Evolutionary conservation across 2,329 filamentous ascomycete species (phyloP), one percentile per base, ranked within the genome.

Genomic region (Colletotrichum scovillei): DNA sequence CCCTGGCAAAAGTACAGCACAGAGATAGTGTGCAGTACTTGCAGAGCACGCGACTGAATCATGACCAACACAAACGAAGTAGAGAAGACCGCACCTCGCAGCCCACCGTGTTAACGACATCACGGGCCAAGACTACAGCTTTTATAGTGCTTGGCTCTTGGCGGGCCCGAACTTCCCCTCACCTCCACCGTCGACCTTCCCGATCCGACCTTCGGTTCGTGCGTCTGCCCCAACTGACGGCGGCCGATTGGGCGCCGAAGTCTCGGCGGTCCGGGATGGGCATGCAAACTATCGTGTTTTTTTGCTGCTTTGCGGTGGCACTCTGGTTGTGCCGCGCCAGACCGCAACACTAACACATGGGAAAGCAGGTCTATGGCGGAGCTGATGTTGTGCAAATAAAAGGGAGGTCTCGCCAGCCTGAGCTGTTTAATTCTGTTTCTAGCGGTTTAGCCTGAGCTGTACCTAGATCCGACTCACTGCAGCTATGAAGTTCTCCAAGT

Each of bases 401-500:
- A 63, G 2, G 42, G 16, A n/a, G 11, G 5, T n/a, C 6, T 1
- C 9, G 19, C 9, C 24, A 1, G 35, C 24, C 19, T 22, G n/a
- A n/a, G 9, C 14, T 38, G 16, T 11, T 19, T 22, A 28, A 16
- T 8, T 3, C 7, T 14, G 4, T n/a, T 6, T 16, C 28, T 16
- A 14, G 24, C 7, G 32, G 9, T 19, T 7, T n/a, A 35, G 35
- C 22, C 32, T 35, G 11, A 0, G 11, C 19, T 22, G 30, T 32
- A 38, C 56, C 12, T 1, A 16, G 14, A 2, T 53, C 24, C 16
- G 2, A 16, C 24, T 24, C 28, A 16, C 22, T 32, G 46, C 72
- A 69, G 62, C 26, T 4, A 75, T 75, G 74, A 75, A 73, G 73
- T 71, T 75, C 66, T 70, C 63, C 46, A 57, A 49, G 16, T 16